Evolutionary conservation across 2,329 filamentous ascomycete species (phyloP).

Genomic region (Apiospora aurea): DNA sequence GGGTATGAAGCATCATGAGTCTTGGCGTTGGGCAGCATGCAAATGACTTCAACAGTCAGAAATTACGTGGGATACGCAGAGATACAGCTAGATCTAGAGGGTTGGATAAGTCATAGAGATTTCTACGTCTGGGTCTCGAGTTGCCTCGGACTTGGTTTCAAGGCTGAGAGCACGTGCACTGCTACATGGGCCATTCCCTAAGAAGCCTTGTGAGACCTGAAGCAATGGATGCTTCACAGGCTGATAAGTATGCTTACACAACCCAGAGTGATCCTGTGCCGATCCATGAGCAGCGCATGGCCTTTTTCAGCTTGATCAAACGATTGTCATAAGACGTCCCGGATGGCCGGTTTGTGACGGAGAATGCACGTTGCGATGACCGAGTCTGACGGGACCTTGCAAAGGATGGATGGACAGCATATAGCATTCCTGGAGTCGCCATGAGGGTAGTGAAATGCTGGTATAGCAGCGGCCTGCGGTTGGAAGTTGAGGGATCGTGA

Average conservation of each 20-base stretch:
- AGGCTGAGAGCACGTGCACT: background rate
- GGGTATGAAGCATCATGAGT: background rate
- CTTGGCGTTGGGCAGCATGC: slow-evolving; percentile 4
- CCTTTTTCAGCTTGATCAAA: background rate
- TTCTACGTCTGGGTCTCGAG: background rate
- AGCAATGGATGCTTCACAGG: background rate
- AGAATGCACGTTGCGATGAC: background rate
- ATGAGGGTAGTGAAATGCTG: background rate
- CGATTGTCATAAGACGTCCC: background rate
- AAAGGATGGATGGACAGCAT: background rate
- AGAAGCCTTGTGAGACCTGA: background rate
- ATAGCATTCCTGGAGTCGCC: background rate
- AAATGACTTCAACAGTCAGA: slow-evolving; percentile 1
- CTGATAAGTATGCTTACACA: background rate
- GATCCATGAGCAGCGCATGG: background rate
- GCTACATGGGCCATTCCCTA: too few relatives aligned
- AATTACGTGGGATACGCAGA: background rate
- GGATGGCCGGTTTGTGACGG: background rate
- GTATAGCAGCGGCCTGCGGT: background rate
- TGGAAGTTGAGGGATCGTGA: background rate
- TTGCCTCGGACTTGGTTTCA: background rate
- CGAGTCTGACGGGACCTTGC: background rate
- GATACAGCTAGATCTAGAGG: background rate
- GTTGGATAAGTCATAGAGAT: background rate
- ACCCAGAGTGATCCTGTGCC: background rate